These are phyloP conservation scores for Dioscorea zingiberensis DNA, from an alignment of 106 monocot genomes.

Conservation along the genomic window DNA sequence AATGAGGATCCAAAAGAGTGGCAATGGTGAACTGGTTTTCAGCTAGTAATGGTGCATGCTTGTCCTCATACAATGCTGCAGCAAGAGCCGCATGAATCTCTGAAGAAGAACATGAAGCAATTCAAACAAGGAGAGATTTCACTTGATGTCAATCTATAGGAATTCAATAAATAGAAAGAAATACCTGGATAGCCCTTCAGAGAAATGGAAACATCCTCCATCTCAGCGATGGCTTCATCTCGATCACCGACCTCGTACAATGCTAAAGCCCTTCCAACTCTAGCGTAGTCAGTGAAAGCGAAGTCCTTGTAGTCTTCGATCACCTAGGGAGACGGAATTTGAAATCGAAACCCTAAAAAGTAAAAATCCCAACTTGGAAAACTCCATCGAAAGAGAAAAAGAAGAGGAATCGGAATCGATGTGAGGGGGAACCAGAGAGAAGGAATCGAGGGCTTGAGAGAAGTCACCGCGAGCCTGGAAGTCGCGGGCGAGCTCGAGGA, in stretches of 20 bases:
- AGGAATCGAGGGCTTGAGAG: constrained; percentile 43
- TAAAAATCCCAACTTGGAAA: not conserved
- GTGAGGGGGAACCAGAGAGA: constrained; percentile 26
- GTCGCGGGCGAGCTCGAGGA: constrained; percentile 56
- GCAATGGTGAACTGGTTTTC: constrained; percentile 90
- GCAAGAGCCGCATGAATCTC: constrained; percentile 87
- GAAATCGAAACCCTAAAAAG: not conserved
- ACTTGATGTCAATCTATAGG: no score
- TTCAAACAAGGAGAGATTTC: not conserved
- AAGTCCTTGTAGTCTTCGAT: constrained; percentile 66
- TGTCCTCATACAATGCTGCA: constrained; percentile 71
- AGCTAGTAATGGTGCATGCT: constrained; percentile 66
- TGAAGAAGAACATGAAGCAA: constrained; percentile 13
- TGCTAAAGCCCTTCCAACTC: constrained; percentile 73
- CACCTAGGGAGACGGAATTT: constrained; percentile 20
- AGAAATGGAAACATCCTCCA: constrained; percentile 86
- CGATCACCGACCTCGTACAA: constrained; percentile 78
- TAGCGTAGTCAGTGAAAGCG: constrained; percentile 75
- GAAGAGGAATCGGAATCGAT: not conserved
- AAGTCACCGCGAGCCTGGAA: constrained; percentile 71
- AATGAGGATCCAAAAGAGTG: constrained; percentile 72
- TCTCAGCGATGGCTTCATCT: constrained; percentile 74
- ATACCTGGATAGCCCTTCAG: constrained; percentile 79
- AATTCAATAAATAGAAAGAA: not conserved
- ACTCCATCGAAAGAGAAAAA: not conserved